Evolutionary conservation across 2,329 filamentous ascomycete genomes (phyloP), one percentile per base, ranked within the genome.

Genomic region (Trichoderma arundinaceum): DNA sequence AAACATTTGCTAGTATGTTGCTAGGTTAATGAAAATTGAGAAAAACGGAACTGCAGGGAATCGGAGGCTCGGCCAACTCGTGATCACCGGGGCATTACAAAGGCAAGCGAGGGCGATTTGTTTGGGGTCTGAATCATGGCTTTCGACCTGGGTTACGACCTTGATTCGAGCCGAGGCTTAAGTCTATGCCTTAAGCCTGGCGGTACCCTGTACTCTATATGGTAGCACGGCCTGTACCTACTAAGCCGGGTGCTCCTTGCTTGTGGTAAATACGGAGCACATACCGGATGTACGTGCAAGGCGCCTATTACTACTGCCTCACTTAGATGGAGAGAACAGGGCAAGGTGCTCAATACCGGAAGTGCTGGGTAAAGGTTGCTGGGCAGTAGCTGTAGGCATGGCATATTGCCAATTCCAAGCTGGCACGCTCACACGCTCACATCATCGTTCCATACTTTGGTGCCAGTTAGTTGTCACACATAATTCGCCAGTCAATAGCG

Each of bases 401-500:
- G 19, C n/a, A 12, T 28, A 32, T 43, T 49, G 56, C 44, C 43
- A 59, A 49, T 49, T 48, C 48, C 44, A 13, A 38, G 22, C 22
- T 28, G 22, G 22, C 22, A 28, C n/a, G n/a, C n/a, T n/a, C n/a
- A n/a, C 22, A 28, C 22, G 4, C 22, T 28, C 22, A 28, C 22
- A 28, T 28, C 22, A 4, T 28, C 22, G 22, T 28, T 4, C n/a
- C n/a, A n/a, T n/a, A n/a, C n/a, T 4, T 28, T 28, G 4, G 22
- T 28, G 2, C 22, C 2, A 2, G 2, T 28, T 28, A 4, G 22
- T 28, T 3, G 22, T 28, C 22, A 28, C 56, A 38, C 56, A 39
- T 35, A 32, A 38, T 38, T 59, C 35, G 56, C 43, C 19, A 38
- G 56, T 44, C 38, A 48, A 28, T n/a, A 48, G 33, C 32, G 56